Conservation (phyloP, 2,329 filamentous ascomycete genomes). For the Fusarium paranaense region DNA sequence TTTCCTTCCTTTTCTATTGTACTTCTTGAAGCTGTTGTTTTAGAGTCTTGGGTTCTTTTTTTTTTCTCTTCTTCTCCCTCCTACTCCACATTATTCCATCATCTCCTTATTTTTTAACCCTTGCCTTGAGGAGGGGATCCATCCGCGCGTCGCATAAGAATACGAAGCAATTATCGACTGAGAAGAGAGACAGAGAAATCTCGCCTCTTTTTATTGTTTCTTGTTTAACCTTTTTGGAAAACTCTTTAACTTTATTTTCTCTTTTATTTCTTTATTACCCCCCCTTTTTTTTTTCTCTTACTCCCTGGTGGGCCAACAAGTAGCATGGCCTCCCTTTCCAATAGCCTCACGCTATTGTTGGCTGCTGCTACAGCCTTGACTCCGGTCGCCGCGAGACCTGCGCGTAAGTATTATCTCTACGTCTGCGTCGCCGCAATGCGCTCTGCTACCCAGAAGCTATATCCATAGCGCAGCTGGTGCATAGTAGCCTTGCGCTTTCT, state of each 20-base stretch:
- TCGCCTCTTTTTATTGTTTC: neutral
- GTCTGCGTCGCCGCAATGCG: neutral
- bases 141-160: neutral
- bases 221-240: neutral
- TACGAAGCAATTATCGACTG: constrained; percentile 10
- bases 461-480: neutral
- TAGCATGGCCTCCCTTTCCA: constrained; percentile 39
- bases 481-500: neutral
- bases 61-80: neutral
- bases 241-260: neutral
- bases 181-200: neutral
- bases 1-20: constrained; percentile 9
- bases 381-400: constrained; percentile 33
- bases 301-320: constrained; percentile 2
- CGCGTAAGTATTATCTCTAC: constrained; percentile 29
- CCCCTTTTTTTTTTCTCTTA: neutral
- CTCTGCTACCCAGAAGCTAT: neutral
- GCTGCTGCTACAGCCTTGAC: constrained; percentile 38
- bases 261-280: neutral
- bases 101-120: neutral
- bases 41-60: neutral
- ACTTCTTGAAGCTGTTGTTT: neutral
- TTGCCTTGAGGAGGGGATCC: neutral
- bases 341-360: constrained; percentile 41
- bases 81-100: neutral